These are phyloP conservation scores for Apiotrichum gamsii DNA, from an alignment of 1,284 basidiomycete species.

Conservation along the genomic window DNA sequence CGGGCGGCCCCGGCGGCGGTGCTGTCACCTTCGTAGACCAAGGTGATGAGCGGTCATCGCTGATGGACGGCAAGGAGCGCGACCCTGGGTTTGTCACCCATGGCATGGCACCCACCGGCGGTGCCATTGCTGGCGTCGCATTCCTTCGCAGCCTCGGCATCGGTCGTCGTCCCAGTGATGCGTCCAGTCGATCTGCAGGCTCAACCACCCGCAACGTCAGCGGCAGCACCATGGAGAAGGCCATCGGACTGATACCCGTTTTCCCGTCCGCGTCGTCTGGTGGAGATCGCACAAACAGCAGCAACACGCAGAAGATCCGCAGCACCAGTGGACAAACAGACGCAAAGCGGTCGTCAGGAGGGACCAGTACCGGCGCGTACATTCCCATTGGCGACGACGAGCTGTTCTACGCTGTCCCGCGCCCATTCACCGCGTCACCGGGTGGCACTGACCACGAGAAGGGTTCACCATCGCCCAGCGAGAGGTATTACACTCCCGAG, in stretches of 20 bases:
- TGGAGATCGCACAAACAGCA: no score
- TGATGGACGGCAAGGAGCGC: background rate
- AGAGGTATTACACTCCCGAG: no score
- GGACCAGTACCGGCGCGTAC: constrained; percentile 3
- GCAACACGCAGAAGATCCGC: no score
- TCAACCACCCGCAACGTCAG: constrained; percentile 12
- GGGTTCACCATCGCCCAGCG: no score
- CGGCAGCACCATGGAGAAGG: constrained; percentile 17
- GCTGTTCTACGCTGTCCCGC: constrained; percentile 11
- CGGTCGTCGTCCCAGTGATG: background rate
- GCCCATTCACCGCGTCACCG: background rate
- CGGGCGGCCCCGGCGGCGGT: no score
- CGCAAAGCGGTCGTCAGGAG: background rate
- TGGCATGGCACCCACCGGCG: background rate
- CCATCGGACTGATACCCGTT: constrained; percentile 4
- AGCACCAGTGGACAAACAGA: background rate
- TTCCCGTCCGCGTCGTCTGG: no score
- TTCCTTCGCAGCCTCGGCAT: constrained; percentile 11
- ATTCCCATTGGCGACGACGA: constrained; percentile 12
- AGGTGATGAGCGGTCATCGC: background rate
- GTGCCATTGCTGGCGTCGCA: constrained; percentile 5
- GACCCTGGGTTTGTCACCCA: background rate
- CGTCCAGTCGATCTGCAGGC: background rate
- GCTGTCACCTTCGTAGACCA: no score
- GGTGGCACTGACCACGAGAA: no score